Evolutionary conservation across 2,329 filamentous ascomycete species (phyloP).

Genomic region (Botrytis galanthina): DNA sequence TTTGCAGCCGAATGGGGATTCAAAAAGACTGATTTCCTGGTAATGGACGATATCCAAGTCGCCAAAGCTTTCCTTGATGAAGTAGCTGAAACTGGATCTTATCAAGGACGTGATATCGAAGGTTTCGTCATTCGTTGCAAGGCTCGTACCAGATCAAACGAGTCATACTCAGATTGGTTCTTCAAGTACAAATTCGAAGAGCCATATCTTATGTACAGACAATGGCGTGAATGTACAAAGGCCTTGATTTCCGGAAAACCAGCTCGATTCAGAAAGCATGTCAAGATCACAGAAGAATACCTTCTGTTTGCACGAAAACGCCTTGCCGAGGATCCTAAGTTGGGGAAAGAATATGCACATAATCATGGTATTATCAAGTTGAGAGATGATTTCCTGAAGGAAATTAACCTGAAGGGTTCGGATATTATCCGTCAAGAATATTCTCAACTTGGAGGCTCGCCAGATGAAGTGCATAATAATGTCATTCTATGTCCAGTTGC

Average conservation of each 20-base stretch:
- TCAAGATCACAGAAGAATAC: slow-evolving; percentile 88
- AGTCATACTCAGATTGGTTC: slow-evolving; percentile 86
- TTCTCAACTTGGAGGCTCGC: slow-evolving; percentile 48
- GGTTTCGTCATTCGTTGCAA: slow-evolving; percentile 95
- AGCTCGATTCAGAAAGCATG: slow-evolving; percentile 82
- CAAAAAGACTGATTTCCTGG: slow-evolving; percentile 77
- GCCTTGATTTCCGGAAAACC: slow-evolving; percentile 72
- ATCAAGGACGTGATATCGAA: slow-evolving; percentile 89
- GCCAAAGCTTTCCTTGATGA: slow-evolving; percentile 80
- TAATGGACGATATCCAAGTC: slow-evolving; percentile 69
- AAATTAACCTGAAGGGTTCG: slow-evolving; percentile 79
- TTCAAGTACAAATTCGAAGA: slow-evolving; percentile 99
- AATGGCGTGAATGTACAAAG: slow-evolving; percentile 98
- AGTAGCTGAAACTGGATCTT: slow-evolving; percentile 83
- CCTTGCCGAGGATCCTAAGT: slow-evolving; percentile 63
- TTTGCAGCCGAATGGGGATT: slow-evolving; percentile 96
- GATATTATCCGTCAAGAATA: slow-evolving; percentile 81
- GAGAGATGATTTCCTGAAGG: slow-evolving; percentile 80
- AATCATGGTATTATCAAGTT: slow-evolving; percentile 96
- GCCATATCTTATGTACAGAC: slow-evolving; percentile 96
- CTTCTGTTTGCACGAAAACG: slow-evolving; percentile 74
- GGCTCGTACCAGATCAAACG: slow-evolving; percentile 48
- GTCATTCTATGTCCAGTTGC: slow-evolving; percentile 87
- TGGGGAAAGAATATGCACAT: slow-evolving; percentile 70
- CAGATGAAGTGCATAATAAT: slow-evolving; percentile 59